Evolutionary conservation across 2,329 filamentous ascomycete species (phyloP).

Genomic region (Escovopsis sp.): DNA sequence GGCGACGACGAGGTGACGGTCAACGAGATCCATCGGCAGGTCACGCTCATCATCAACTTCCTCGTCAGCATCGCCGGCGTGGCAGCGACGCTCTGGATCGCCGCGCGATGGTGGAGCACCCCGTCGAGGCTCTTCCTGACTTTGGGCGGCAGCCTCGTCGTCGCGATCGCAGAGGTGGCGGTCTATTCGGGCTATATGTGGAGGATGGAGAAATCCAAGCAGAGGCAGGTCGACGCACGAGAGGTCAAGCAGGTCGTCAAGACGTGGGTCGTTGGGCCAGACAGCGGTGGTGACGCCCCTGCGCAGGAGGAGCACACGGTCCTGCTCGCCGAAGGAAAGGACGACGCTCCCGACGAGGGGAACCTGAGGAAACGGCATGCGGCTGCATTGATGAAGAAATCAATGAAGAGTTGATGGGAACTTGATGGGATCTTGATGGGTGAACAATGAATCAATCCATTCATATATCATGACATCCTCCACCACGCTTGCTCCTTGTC

Average conservation of each 20-base stretch:
- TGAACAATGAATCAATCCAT: too few relatives aligned
- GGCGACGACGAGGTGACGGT: constrained; percentile 53
- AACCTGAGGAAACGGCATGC: constrained; percentile 14
- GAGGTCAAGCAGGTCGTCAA: constrained; percentile 57
- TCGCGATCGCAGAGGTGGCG: constrained; percentile 62
- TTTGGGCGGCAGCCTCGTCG: constrained; percentile 52
- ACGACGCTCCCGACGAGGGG: constrained; percentile 5
- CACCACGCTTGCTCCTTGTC: too few relatives aligned
- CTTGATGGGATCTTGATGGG: too few relatives aligned
- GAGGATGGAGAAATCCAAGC: constrained; percentile 54
- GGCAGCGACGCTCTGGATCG: constrained; percentile 64
- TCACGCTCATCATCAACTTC: constrained; percentile 80
- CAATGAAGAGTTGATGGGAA: neutral
- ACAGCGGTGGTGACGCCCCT: constrained; percentile 6
- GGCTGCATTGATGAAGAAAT: constrained; percentile 2
- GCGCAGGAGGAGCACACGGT: constrained; percentile 12
- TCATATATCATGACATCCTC: too few relatives aligned
- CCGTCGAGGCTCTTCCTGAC: constrained; percentile 56
- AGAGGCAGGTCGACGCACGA: constrained; percentile 41
- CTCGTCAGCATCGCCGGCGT: constrained; percentile 73
- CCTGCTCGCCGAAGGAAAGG: constrained; percentile 12
- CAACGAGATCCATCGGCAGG: constrained; percentile 63
- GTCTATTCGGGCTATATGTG: constrained; percentile 65
- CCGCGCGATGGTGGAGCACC: constrained; percentile 60
- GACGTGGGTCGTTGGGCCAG: constrained; percentile 50